A percentile compares a stretch with the other conserved stretches of the same genome.
These are phyloP conservation scores for Taiozyma sp. DNA, from an alignment of 1,139 yeast species.

Conservation along the genomic window DNA sequence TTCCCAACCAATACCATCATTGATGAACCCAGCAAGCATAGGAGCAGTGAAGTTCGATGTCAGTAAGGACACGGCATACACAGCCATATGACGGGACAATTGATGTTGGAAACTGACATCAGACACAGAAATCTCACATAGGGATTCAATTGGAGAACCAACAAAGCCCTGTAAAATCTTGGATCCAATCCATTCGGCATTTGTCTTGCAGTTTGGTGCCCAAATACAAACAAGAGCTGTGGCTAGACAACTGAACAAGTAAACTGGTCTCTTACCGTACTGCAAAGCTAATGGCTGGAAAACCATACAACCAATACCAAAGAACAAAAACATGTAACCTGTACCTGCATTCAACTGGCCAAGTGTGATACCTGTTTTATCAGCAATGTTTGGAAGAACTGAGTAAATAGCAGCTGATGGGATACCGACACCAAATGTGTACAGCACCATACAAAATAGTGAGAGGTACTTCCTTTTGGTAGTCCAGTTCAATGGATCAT, in stretches of 20 bases:
- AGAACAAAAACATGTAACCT: conserved; percentile 39
- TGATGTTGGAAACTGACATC: conserved; percentile 49
- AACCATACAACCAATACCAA: conserved; percentile 44
- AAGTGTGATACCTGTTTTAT: conserved; percentile 34
- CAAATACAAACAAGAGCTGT: conserved; percentile 35
- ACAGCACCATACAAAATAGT: conserved; percentile 35
- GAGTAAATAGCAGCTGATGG: conserved; percentile 44
- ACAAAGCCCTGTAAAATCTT: conserved; percentile 39
- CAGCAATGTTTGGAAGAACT: conserved; percentile 36
- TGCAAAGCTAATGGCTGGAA: conserved; percentile 48
- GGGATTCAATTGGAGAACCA: conserved; percentile 50
- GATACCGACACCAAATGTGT: conserved; percentile 39
- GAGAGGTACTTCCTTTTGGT: conserved; percentile 31
- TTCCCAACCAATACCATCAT: conserved; percentile 42
- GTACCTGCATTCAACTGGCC: conserved; percentile 44
- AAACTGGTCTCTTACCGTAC: conserved; percentile 49
- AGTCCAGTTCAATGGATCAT: conserved; percentile 44
- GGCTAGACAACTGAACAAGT: conserved; percentile 31
- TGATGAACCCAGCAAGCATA: conserved; percentile 43
- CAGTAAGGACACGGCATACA: conserved; percentile 36
- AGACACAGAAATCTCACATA: conserved; percentile 45
- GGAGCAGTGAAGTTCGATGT: conserved; percentile 39
- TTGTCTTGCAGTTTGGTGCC: conserved; percentile 35
- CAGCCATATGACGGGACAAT: conserved; percentile 42
- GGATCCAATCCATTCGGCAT: conserved; percentile 34